Conservation (phyloP, 202 grass and related monocot genomes). For the Bolboschoenoplectus hybrid region DNA sequence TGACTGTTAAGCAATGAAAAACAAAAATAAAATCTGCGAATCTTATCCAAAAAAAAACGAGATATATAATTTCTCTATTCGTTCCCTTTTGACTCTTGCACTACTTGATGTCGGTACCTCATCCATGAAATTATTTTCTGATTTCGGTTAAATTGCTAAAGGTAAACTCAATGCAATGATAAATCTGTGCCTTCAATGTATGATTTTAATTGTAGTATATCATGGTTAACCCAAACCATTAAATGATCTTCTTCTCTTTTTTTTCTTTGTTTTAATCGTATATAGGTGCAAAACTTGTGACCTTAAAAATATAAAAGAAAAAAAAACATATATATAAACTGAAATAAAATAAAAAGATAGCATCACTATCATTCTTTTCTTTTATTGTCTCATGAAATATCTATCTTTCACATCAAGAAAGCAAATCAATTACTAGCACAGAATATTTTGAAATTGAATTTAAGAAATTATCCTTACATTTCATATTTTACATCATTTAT, state of each 20-base stretch:
- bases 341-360: no score
- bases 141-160: neutral
- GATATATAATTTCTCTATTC: neutral
- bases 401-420: neutral
- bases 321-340: no score
- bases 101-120: conserved; percentile 6
- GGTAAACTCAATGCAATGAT: neutral
- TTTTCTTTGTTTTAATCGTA: neutral
- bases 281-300: neutral
- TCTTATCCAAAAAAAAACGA: conserved; percentile 30
- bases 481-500: no score
- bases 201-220: neutral
- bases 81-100: conserved; percentile 25
- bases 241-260: neutral
- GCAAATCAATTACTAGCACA: neutral
- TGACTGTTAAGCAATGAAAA: neutral
- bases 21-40: conserved; percentile 9
- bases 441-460: neutral
- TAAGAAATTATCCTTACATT: no score
- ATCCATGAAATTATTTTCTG: neutral
- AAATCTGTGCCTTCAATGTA: neutral
- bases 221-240: no score
- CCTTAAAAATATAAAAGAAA: no score
- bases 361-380: no score
- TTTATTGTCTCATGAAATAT: neutral